A percentile compares a stretch with the other conserved stretches of the same genome.
Evolutionary conservation across 1,139 yeast species (phyloP).

Genomic region (Yamadazyma friedrichii): DNA sequence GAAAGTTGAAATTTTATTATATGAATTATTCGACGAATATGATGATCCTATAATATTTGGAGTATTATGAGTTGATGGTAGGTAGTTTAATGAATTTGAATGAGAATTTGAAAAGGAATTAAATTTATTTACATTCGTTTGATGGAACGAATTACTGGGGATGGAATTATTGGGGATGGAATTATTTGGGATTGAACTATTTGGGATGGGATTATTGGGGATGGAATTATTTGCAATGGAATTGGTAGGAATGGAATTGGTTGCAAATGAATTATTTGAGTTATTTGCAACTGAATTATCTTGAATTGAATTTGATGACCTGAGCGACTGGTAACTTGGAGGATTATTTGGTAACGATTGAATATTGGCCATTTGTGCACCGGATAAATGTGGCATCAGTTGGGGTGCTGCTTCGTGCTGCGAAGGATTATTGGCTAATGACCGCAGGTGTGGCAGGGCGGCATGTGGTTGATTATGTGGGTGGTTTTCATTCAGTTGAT

Average conservation of each 20-base stretch:
- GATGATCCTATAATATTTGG: constrained; percentile 54
- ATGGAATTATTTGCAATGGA: not conserved
- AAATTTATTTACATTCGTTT: not conserved
- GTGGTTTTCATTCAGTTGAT: constrained; percentile 4
- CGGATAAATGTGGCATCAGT: not conserved
- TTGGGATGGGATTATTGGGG: not conserved
- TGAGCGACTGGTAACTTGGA: constrained; percentile 12
- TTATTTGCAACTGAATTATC: not conserved
- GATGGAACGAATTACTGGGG: constrained; percentile 1
- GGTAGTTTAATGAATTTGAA: constrained; percentile 31
- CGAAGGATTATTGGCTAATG: not conserved
- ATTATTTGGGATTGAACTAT: not conserved
- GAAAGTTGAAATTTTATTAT: constrained; percentile 14
- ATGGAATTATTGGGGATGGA: not conserved
- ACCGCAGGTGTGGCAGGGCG: not conserved
- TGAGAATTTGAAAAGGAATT: constrained; percentile 3
- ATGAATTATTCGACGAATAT: constrained; percentile 41
- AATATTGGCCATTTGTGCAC: not conserved
- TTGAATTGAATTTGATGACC: not conserved
- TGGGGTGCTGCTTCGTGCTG: not conserved
- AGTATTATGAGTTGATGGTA: constrained; percentile 51
- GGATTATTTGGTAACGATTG: constrained; percentile 16
- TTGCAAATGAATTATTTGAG: not conserved
- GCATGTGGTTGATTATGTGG: not conserved
- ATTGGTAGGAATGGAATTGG: too few species aligned